These are phyloP conservation scores for Solanum bukasovii DNA, from an alignment of 257 asterid species.

Conservation along the genomic window DNA sequence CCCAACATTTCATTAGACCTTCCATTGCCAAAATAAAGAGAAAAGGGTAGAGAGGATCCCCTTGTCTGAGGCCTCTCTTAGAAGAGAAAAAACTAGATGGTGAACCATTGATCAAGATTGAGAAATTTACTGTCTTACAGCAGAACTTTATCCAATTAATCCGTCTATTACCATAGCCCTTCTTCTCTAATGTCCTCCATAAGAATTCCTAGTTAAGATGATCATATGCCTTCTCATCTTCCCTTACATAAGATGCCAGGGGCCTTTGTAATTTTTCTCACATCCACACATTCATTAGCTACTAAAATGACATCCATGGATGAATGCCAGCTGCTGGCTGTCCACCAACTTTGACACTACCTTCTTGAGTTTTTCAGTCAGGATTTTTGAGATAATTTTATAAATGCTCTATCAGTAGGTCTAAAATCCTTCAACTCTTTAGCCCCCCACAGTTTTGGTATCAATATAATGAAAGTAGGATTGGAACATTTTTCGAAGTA, in stretches of 20 bases:
- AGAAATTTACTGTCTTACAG: background rate
- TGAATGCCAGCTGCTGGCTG: background rate
- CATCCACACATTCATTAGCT: background rate
- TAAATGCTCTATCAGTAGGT: background rate
- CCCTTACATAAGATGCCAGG: too few relatives aligned
- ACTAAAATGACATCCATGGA: background rate
- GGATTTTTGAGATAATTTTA: background rate
- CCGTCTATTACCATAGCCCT: background rate
- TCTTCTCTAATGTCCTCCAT: background rate
- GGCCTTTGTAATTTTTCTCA: background rate
- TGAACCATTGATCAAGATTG: background rate
- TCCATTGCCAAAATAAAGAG: background rate
- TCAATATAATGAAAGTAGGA: background rate
- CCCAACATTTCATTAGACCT: background rate
- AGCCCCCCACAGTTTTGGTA: background rate
- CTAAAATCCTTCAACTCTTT: background rate
- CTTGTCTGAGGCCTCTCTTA: background rate
- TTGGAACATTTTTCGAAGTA: background rate
- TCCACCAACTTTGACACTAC: background rate
- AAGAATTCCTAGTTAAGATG: background rate
- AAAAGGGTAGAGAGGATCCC: background rate
- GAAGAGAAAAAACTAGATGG: background rate
- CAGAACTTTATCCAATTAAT: background rate
- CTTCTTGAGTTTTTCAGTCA: background rate
- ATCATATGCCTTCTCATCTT: background rate